A percentile compares a stretch with the other conserved stretches of the same genome.
phyloP scores from a whole-genome alignment of 2,329 filamentous ascomycete species.

The Hymenoscyphus scutula region DNA sequence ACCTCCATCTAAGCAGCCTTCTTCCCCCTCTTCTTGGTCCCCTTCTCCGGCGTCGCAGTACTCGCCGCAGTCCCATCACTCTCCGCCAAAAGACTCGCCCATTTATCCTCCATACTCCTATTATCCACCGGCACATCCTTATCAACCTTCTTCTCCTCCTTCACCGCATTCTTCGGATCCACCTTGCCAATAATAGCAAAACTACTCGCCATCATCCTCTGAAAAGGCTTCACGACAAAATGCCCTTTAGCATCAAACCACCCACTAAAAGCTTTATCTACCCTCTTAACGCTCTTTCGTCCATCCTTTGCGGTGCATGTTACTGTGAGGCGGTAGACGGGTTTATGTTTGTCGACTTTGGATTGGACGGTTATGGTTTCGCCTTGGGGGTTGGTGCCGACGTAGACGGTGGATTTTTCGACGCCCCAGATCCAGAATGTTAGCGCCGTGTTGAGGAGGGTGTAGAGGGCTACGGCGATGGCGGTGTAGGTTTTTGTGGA shows the following conservation, averaged over 20 bases:
- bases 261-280: constrained; percentile 64
- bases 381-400: constrained; percentile 65
- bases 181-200: constrained; percentile 63
- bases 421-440: constrained; percentile 83
- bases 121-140: constrained; percentile 21
- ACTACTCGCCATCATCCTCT: constrained; percentile 70
- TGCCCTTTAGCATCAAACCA: constrained; percentile 75
- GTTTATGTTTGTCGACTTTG: constrained; percentile 73
- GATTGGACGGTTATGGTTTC: constrained; percentile 73
- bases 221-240: constrained; percentile 74
- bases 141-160: constrained; percentile 28
- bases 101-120: constrained; percentile 34
- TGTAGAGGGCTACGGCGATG: constrained; percentile 75
- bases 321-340: constrained; percentile 75
- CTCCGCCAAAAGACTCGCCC: constrained; percentile 34
- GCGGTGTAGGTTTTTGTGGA: constrained; percentile 78
- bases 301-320: constrained; percentile 41
- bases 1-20: constrained; percentile 21
- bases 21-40: constrained; percentile 32
- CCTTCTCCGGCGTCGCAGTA: constrained; percentile 20
- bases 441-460: constrained; percentile 71
- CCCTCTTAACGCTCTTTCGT: constrained; percentile 17
- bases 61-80: constrained; percentile 25
- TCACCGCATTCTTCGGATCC: constrained; percentile 58
- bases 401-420: constrained; percentile 80